Conservation (phyloP, 805 yeast species). For the Wickerhamiella australiensis region DNA sequence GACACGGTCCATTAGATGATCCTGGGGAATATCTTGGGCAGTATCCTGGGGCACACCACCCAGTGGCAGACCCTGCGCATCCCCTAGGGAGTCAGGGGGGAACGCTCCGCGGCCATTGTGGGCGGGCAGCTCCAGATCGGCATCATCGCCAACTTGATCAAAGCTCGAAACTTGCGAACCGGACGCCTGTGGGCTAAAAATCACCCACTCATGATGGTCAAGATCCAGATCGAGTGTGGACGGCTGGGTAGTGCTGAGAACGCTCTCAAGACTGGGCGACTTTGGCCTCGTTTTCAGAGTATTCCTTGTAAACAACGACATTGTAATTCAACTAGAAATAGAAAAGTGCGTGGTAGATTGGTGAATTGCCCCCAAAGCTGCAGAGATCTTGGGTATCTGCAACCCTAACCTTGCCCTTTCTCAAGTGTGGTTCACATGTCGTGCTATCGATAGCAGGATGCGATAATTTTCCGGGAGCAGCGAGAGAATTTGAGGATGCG, state of each 20-base stretch:
- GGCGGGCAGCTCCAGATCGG: slow-evolving; percentile 28
- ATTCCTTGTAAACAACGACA: not conserved
- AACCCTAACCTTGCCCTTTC: not conserved
- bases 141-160: slow-evolving; percentile 20
- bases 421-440: not conserved
- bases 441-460: not conserved
- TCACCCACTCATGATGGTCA: slow-evolving; percentile 29
- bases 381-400: not conserved
- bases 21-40: not conserved
- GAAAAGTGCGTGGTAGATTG: not conserved
- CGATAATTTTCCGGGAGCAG: not conserved
- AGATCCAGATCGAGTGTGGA: slow-evolving; percentile 14
- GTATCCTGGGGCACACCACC: too few species aligned
- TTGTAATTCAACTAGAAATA: not conserved
- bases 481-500: too few species aligned
- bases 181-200: slow-evolving; percentile 27
- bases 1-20: slow-evolving; percentile 29
- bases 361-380: not conserved
- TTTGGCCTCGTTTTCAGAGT: not conserved
- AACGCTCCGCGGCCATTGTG: slow-evolving; percentile 30
- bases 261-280: slow-evolving; percentile 8
- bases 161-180: not conserved
- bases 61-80: too few species aligned
- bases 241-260: slow-evolving; percentile 9
- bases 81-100: slow-evolving; percentile 4